Conservation (phyloP, 2,329 filamentous ascomycete genomes). For the Pseudogymnoascus sp. region DNA sequence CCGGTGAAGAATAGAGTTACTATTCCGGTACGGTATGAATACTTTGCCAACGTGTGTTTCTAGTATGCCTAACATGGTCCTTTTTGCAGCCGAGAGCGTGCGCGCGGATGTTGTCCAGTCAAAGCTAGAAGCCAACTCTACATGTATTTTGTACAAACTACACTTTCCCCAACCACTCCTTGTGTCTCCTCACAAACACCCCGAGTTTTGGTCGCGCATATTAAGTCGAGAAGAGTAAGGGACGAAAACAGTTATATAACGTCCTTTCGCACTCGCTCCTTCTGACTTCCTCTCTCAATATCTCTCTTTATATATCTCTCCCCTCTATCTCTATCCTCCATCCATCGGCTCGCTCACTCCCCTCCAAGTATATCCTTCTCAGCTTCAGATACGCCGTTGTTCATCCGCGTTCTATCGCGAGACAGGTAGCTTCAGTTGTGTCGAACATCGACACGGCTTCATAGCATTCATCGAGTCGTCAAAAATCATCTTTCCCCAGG, state of each 20-base stretch:
- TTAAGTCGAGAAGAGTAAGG: neutral
- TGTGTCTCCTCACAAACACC: neutral
- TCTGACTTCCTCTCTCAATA: neutral
- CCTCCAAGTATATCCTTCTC: neutral
- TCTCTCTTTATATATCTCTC: neutral
- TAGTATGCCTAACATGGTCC: neutral
- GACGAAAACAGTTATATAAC: neutral
- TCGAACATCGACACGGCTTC: neutral
- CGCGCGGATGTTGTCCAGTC: no score
- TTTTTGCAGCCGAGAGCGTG: no score
- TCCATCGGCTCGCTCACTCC: neutral
- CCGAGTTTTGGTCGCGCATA: no score
- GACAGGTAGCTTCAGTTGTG: neutral
- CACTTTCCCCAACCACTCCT: neutral
- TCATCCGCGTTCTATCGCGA: neutral
- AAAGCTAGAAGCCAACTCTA: neutral
- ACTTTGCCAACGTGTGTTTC: neutral
- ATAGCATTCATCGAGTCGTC: neutral
- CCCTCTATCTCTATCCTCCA: neutral
- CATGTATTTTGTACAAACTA: neutral
- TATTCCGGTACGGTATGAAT: neutral
- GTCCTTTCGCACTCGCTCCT: neutral
- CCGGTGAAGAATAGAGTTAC: neutral
- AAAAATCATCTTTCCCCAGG: neutral
- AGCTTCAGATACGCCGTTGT: neutral